These are phyloP conservation scores for Phytophthora palmivora DNA, from an alignment of 352 stramenopile species.

Conservation along the genomic window DNA sequence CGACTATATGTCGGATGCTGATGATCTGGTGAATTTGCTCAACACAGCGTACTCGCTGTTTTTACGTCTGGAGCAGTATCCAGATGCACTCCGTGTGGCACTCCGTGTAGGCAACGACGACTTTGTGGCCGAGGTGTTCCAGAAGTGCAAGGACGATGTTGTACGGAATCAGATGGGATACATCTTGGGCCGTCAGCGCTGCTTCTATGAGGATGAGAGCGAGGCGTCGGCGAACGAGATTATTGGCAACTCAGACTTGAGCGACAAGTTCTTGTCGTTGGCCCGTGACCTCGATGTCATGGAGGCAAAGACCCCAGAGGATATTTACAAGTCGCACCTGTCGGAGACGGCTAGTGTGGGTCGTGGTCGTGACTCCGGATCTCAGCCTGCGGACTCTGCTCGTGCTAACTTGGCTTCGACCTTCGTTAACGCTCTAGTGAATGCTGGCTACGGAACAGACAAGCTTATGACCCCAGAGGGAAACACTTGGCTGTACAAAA, in stretches of 20 bases:
- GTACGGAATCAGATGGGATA: conserved; percentile 95
- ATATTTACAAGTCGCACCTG: conserved; percentile 99
- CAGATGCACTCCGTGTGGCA: conserved; percentile 97
- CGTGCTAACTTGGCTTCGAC: conserved; percentile 98
- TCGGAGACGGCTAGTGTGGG: conserved; percentile 94
- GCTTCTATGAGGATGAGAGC: conserved; percentile 95
- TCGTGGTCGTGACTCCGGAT: conserved; percentile 67
- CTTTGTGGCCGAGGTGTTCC: conserved; percentile 79
- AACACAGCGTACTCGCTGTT: conserved; percentile 97
- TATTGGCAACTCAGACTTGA: conserved; percentile 97
- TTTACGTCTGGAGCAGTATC: conserved; percentile 92
- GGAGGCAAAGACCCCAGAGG: conserved; percentile 96
- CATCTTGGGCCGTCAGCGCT: conserved; percentile 95
- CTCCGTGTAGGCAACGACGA: conserved; percentile 91
- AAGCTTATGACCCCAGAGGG: conserved; percentile 94
- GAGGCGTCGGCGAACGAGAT: conserved; percentile 92
- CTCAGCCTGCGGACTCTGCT: conserved; percentile 95
- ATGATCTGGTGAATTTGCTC: conserved; percentile 94
- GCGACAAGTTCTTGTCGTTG: conserved; percentile 96
- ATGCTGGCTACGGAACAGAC: conserved; percentile 98
- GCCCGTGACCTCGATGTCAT: conserved; percentile 98
- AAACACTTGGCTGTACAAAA: conserved; percentile 99
- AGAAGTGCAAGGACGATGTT: conserved; percentile 71
- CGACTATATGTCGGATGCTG: conserved; percentile 98
- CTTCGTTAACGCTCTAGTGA: conserved; percentile 99